phyloP scores from a whole-genome alignment of 1,139 yeast genomes.

The Lodderomyces beijingensis region DNA sequence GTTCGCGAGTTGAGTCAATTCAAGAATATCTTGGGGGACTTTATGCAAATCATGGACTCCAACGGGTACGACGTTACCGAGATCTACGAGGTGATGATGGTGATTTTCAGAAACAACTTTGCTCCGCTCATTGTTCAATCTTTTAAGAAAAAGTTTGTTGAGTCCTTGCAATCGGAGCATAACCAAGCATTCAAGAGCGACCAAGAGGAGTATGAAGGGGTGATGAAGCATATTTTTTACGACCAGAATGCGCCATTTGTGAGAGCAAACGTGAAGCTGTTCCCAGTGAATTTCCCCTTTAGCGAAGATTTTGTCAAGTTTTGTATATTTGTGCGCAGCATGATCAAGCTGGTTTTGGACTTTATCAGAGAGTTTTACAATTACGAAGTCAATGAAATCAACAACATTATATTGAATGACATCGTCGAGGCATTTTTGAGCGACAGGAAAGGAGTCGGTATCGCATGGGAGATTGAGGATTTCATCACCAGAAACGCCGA shows the following conservation, averaged over 20 bases:
- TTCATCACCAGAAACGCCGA: slow-evolving; percentile 58
- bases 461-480: slow-evolving; percentile 60
- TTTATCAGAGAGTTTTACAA: slow-evolving; percentile 68
- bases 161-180: slow-evolving; percentile 71
- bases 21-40: slow-evolving; percentile 63
- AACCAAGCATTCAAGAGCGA: slow-evolving; percentile 81
- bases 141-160: slow-evolving; percentile 60
- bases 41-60: slow-evolving; percentile 73
- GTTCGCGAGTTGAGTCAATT: slow-evolving; percentile 32
- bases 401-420: slow-evolving; percentile 47
- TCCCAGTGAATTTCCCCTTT: slow-evolving; percentile 82
- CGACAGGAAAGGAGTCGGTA: slow-evolving; percentile 47
- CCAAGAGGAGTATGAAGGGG: slow-evolving; percentile 55
- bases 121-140: slow-evolving; percentile 52
- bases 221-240: slow-evolving; percentile 69
- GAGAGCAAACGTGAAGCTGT: slow-evolving; percentile 26
- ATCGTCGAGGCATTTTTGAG: slow-evolving; percentile 68
- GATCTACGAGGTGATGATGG: slow-evolving; percentile 59
- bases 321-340: slow-evolving; percentile 68
- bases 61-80: slow-evolving; percentile 58
- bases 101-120: slow-evolving; percentile 55
- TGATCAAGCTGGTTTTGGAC: slow-evolving; percentile 49
- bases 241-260: slow-evolving; percentile 47
- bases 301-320: slow-evolving; percentile 85
- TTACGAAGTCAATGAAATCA: slow-evolving; percentile 42